Base-by-base conservation (phyloP, 331 rosid genomes). In the Telfairia occidentalis region DNA sequence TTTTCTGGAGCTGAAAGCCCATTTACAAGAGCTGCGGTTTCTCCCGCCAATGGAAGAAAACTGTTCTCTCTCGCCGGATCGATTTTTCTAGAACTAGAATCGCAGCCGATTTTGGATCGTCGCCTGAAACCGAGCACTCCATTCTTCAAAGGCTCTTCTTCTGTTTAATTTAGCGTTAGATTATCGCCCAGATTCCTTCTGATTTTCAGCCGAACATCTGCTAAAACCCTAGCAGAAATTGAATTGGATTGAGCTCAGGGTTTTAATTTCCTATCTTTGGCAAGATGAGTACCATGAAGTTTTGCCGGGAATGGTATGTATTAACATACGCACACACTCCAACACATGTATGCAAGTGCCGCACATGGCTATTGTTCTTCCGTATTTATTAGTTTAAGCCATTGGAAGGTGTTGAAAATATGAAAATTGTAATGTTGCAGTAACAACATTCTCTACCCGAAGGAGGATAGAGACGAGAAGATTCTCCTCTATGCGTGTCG, bases 201-300 rank as follows among this genome's bases (percentile, higher is more conserved):
- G 54, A 24, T 67, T 67, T 5, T 67, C 55, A 42, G 52, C 30
- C 9, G 40, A 59, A 13, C 66, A 59, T 16, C 46, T 43, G 18
- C 75, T 46, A 43, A 70, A 70, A 18, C 75, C 75, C 59, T 70
- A 55, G 67, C 12, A 5, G 70, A 32, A 61, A 61, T 18, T 34
- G n/a, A 5, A 24, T 55, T 5, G 9, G 5, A 12, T 28, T 15
- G 10, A 45, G 38, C 37, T 43, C 74, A 15, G 75, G 40, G 42
- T n/a, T 78, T 35, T 19, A 2, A 16, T 63, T 13, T 30, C 49
- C 55, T 4, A 35, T 18, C 70, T 12, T 74, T 45, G 64, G 35
- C 84, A 94, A 90, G 74, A 91, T 95, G 99, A 90, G 96, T 85
- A 82, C 97, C 80, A 92, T 95, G 99, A 95, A 95, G 48, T 95